Evolutionary conservation across 345 rosid genomes (phyloP).

Genomic region (Lumnitzera racemosa): DNA sequence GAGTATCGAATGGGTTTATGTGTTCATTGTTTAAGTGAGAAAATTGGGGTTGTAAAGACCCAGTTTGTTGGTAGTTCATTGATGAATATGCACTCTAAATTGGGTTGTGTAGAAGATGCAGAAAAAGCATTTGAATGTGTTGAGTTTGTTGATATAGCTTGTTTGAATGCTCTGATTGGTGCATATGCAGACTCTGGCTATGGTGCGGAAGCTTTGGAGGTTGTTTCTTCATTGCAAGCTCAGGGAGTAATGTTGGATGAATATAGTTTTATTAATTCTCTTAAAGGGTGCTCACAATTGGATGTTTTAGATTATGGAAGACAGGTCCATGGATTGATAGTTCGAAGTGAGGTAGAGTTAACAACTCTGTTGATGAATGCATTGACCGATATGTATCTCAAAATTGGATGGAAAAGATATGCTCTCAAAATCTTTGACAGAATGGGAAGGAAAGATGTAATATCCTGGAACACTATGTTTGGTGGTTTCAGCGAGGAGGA

Average conservation of each 20-base stretch:
- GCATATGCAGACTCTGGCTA: conserved; percentile 27
- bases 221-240: conserved; percentile 15
- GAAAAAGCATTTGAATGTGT: conserved; percentile 18
- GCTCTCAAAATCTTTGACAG: conserved; percentile 20
- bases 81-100: conserved; percentile 24
- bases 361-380: conserved; percentile 22
- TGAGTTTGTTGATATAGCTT: conserved; percentile 20
- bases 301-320: conserved; percentile 23
- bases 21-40: conserved; percentile 22
- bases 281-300: conserved; percentile 22
- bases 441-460: conserved; percentile 22
- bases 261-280: conserved; percentile 22
- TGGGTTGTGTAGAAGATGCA: conserved; percentile 29
- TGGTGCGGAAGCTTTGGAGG: conserved; percentile 21
- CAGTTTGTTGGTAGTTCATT: conserved; percentile 27
- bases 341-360: conserved; percentile 10
- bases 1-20: conserved; percentile 19
- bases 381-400: conserved; percentile 32
- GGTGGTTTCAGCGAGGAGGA: conserved; percentile 14
- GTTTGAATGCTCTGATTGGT: conserved; percentile 40
- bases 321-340: conserved; percentile 28
- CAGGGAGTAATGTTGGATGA: conserved; percentile 20
- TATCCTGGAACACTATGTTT: conserved; percentile 30
- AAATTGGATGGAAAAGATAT: conserved; percentile 11
- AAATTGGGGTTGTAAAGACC: conserved; percentile 18